Evolutionary conservation across 768 basidiomycete species (phyloP).

Genomic region (Tricholoma furcatifolium): DNA sequence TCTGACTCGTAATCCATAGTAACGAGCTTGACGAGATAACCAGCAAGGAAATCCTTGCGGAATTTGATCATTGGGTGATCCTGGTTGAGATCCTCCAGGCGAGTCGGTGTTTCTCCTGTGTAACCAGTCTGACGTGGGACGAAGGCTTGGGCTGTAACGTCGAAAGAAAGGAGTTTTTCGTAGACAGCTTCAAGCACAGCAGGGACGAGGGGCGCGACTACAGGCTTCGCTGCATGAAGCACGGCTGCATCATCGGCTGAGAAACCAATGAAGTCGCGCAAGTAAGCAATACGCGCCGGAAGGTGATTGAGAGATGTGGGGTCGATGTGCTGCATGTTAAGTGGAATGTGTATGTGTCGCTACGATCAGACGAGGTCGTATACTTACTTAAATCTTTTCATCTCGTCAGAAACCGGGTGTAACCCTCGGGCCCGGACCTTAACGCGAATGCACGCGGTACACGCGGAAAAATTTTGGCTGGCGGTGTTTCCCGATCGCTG

Average conservation of each 20-base stretch:
- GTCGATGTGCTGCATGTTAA: too few relatives aligned
- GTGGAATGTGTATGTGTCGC: too few relatives aligned
- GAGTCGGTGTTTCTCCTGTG: slow-evolving; percentile 33
- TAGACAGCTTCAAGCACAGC: slow-evolving; percentile 44
- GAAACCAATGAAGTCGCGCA: slow-evolving; percentile 44
- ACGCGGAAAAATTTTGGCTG: too few relatives aligned
- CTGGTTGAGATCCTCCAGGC: slow-evolving; percentile 35
- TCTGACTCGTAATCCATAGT: slow-evolving; percentile 43
- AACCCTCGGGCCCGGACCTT: too few relatives aligned
- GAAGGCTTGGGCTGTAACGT: slow-evolving; percentile 38
- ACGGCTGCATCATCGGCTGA: slow-evolving; percentile 37
- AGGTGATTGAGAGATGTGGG: slow-evolving; percentile 24
- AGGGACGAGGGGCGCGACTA: slow-evolving; percentile 42
- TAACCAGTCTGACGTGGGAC: slow-evolving; percentile 38
- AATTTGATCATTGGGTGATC: slow-evolving; percentile 47
- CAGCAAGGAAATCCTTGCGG: slow-evolving; percentile 37
- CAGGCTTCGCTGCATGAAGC: slow-evolving; percentile 36
- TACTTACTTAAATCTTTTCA: too few relatives aligned
- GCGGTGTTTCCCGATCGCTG: too few relatives aligned
- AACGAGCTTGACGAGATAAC: slow-evolving; percentile 29
- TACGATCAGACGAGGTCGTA: too few relatives aligned
- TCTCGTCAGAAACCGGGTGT: too few relatives aligned
- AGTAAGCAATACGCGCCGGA: slow-evolving; percentile 38
- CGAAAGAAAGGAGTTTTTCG: slow-evolving; percentile 42
- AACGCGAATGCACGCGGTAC: too few relatives aligned